Conservation (phyloP, 2,329 filamentous ascomycete species). For the Balansia obtecta region DNA sequence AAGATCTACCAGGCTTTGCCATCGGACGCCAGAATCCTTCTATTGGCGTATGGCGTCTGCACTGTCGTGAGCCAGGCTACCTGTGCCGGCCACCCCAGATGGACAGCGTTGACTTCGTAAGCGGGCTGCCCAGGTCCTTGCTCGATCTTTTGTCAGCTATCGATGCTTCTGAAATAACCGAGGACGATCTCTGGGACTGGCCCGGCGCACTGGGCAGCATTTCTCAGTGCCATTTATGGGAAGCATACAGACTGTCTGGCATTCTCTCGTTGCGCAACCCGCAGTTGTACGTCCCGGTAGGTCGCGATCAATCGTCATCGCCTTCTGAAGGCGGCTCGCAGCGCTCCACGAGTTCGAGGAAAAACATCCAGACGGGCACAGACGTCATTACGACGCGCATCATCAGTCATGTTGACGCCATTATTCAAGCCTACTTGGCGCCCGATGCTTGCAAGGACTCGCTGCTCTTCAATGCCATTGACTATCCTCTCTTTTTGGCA, state of each 20-base stretch:
- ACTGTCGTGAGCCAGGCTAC: conserved; percentile 3
- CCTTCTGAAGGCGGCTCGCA: not conserved
- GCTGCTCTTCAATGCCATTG: conserved; percentile 3
- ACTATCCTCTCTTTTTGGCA: conserved; percentile 1
- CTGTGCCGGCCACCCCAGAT: not conserved
- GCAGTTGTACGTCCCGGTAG: not conserved
- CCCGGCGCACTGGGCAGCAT: not conserved
- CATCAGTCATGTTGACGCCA: conserved; percentile 3
- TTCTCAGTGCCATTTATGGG: conserved; percentile 1
- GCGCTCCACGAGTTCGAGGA: not conserved
- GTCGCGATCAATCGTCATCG: not conserved
- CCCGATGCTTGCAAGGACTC: not conserved
- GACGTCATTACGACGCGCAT: not conserved
- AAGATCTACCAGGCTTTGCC: conserved; percentile 2
- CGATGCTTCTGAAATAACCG: not conserved
- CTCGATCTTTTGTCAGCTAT: conserved; percentile 1
- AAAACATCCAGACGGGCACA: not conserved
- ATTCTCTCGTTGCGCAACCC: conserved; percentile 1
- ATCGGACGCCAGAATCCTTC: conserved; percentile 1
- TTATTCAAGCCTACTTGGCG: not conserved
- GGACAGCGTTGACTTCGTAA: conserved; percentile 2
- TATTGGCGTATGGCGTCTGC: conserved; percentile 1
- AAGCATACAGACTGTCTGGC: not conserved
- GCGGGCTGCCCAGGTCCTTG: conserved; percentile 1
- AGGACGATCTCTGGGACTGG: conserved; percentile 3